phyloP scores from a whole-genome alignment of 139 green algal species.

The Micractinium sp. region DNA sequence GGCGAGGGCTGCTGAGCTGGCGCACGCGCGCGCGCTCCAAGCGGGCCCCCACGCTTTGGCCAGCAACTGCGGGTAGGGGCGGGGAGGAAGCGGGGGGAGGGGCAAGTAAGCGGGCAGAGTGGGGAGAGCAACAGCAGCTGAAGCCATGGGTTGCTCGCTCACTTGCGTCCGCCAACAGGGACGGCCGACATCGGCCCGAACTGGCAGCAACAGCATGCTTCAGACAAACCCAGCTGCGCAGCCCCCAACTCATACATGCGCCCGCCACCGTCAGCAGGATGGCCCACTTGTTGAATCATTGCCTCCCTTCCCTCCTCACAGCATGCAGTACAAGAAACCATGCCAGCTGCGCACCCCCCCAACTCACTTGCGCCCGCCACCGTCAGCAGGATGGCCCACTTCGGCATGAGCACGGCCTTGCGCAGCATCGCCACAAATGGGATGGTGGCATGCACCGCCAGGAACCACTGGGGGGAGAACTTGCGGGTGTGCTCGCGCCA shows the following conservation, averaged over 20 bases:
- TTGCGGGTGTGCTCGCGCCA: constrained; percentile 85
- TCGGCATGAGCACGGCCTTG: constrained; percentile 90
- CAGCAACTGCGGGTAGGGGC: constrained; percentile 50
- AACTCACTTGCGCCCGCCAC: constrained; percentile 59
- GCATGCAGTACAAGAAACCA: no score
- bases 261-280: constrained; percentile 79
- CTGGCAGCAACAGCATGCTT: neutral
- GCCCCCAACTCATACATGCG: constrained; percentile 25
- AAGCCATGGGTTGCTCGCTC: no score
- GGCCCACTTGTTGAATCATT: no score
- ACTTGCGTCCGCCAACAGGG: no score
- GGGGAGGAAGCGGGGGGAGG: neutral
- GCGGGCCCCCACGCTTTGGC: constrained; percentile 67
- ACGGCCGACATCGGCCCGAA: neutral
- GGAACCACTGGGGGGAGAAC: constrained; percentile 86
- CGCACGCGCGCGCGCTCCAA: constrained; percentile 64
- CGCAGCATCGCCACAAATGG: constrained; percentile 89
- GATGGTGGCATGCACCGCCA: constrained; percentile 89
- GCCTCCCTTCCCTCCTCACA: no score
- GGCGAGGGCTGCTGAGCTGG: no score
- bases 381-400: constrained; percentile 80
- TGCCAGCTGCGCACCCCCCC: neutral
- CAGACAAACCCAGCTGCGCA: neutral
- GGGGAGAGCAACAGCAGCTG: neutral
- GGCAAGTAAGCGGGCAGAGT: neutral